Evolutionary conservation across 768 basidiomycete species (phyloP), one percentile per base, ranked within the genome.

Genomic region (Termitomyces titanicus): DNA sequence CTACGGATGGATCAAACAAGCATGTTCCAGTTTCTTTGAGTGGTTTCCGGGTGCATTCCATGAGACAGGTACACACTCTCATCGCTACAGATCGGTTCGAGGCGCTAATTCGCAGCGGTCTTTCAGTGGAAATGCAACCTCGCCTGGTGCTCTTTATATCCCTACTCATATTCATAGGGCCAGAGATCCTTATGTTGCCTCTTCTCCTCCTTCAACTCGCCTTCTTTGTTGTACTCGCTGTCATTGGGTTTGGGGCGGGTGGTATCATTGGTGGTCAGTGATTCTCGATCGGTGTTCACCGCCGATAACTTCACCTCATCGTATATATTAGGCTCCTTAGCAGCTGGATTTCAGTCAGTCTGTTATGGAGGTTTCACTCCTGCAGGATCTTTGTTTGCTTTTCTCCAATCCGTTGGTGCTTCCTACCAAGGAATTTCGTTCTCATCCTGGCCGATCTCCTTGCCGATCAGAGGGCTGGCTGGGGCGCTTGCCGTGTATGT

Each of bases 111-210:
- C n/a, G n/a, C n/a, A n/a, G n/a, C n/a, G n/a, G n/a, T n/a, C n/a
- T n/a, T 45, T 12, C n/a, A 55, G 54, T 55, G 20, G 34, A 40
- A 33, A 22, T 35, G 35, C 42, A 53, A 24, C 44, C 35, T 46
- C n/a, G 17, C 35, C 18, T 47, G n/a, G 42, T 44, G 24, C 18
- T 53, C 5, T 47, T 47, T 18, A 27, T 53, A 11, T 47, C n/a
- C 10, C 34, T 53, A 8, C 35, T 53, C n/a, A 17, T 53, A 34
- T 37, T 20, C 18, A n/a, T 53, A 5, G 52, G 52, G 27, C 52
- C 52, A 29, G 2, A 10, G 35, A 53, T 47, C 44, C 25, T 53
- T 13, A n/a, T 53, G 11, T 15, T 53, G 12, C 44, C 52, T n/a
- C 18, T 53, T n/a, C 1, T 45, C 43, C 31, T 53, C 7, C 31